Percentiles rank a stretch among this genome's conserved stretches.
Evolutionary conservation across 2,329 filamentous ascomycete genomes (phyloP).

Genomic region (Epichloe sylvatica): DNA sequence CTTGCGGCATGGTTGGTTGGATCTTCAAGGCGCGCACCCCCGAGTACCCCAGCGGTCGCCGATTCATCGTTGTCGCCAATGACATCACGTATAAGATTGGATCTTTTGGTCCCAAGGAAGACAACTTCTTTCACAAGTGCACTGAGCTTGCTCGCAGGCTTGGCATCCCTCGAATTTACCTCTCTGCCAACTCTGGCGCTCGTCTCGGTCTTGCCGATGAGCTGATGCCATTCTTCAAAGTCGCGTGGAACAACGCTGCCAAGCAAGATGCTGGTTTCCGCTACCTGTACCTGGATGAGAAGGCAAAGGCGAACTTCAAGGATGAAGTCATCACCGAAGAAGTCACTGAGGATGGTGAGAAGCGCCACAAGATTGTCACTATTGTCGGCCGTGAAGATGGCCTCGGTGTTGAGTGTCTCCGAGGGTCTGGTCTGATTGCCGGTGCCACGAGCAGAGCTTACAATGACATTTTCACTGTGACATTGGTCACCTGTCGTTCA

Average conservation of each 20-base stretch:
- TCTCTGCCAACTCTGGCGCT: slow-evolving; percentile 97
- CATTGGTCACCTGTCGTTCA: slow-evolving; percentile 91
- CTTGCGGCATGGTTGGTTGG: slow-evolving; percentile 97
- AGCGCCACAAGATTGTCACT: slow-evolving; percentile 84
- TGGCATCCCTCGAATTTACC: slow-evolving; percentile 90
- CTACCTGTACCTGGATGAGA: slow-evolving; percentile 85
- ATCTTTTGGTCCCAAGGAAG: slow-evolving; percentile 90
- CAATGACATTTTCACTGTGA: slow-evolving; percentile 97
- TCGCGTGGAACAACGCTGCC: slow-evolving; percentile 79
- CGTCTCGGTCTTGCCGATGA: slow-evolving; percentile 94
- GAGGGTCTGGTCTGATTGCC: slow-evolving; percentile 93
- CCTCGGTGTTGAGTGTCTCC: slow-evolving; percentile 91
- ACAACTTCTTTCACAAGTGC: slow-evolving; percentile 98
- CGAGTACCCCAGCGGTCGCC: slow-evolving; percentile 83
- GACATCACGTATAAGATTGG: slow-evolving; percentile 99
- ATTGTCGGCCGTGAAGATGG: slow-evolving; percentile 89
- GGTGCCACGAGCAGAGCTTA: slow-evolving; percentile 94
- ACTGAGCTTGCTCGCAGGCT: slow-evolving; percentile 88
- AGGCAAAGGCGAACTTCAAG: slow-evolving; percentile 75
- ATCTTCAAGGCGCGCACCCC: slow-evolving; percentile 87
- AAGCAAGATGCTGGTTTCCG: slow-evolving; percentile 87
- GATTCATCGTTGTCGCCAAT: slow-evolving; percentile 94
- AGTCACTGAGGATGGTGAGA: slow-evolving; percentile 74
- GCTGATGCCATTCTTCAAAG: slow-evolving; percentile 91
- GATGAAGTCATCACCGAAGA: slow-evolving; percentile 66